Evolutionary conservation across 2,329 filamentous ascomycete genomes (phyloP), one percentile per base, ranked within the genome.

Genomic region (Ophiostoma tasmaniense): DNA sequence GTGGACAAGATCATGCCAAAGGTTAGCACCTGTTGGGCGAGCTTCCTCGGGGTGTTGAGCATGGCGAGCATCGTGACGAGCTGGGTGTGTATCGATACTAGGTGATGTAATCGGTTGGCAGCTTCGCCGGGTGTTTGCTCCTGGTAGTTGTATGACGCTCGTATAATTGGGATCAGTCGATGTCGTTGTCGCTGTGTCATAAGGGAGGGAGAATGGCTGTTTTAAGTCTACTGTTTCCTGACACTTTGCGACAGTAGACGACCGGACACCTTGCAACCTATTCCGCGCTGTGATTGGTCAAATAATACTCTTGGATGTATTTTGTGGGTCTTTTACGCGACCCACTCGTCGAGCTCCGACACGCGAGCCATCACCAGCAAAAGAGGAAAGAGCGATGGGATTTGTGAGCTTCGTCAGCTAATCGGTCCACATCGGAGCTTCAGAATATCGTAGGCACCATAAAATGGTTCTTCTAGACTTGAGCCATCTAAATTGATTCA

Each of bases 1-100:
- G 92, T 95, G 11, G 90, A 93, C 66, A 97, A 86, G 71, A 97
- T 92, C 72, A 97, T 87, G 69, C 89, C 92, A 78, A 97, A 97
- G 81, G 96, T 96, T 76, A 97, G 87, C 73, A 94, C 79, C 83
- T 96, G 92, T 66, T 87, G 84, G 75, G 92, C 88, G 68, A 90
- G 85, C 78, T 96, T 92, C 79, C 93, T 90, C 73, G 91, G 90
- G 79, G 92, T 93, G 70, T 83, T 81, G 72, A 96, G 82, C 73
- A 83, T 80, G 62, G 88, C 87, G 72, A 94, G 76, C 90, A 93
- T 93, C 70, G 68, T 80, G 75, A 70, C 67, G 37, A 61, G 68
- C 22, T 20, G 25, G 17, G 37, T 6, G n/a, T 20, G 50, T 55
- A 25, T 55, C 6, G 39, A 20, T 45, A 45, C 20, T 6, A 20